Conservation (phyloP, 2,329 filamentous ascomycete species). For the Escovopsis sp. region DNA sequence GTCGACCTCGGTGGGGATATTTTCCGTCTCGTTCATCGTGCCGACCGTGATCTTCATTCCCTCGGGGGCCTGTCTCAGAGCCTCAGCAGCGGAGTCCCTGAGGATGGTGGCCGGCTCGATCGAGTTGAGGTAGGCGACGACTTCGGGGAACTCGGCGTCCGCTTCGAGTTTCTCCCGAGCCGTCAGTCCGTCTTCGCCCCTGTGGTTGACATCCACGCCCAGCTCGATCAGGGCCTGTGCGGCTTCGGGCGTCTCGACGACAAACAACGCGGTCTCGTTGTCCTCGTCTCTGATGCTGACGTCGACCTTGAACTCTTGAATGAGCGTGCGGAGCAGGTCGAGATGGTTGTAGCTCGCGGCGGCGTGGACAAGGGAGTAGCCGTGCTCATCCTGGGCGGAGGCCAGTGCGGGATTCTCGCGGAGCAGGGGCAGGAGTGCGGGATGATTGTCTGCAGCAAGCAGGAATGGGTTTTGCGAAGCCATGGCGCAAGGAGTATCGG, state of each 20-base stretch:
- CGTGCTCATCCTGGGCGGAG: slow-evolving; percentile 69
- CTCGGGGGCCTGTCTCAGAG: slow-evolving; percentile 41
- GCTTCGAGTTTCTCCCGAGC: slow-evolving; percentile 66
- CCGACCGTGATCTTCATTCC: slow-evolving; percentile 68
- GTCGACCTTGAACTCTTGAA: slow-evolving; percentile 63
- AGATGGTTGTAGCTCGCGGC: slow-evolving; percentile 85
- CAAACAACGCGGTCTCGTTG: slow-evolving; percentile 85
- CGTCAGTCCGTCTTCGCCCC: slow-evolving; percentile 62
- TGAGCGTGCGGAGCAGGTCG: slow-evolving; percentile 59
- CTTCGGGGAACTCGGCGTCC: slow-evolving; percentile 64
- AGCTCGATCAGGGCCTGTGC: slow-evolving; percentile 72
- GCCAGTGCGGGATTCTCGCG: slow-evolving; percentile 62
- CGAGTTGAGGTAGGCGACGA: slow-evolving; percentile 53
- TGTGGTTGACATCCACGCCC: slow-evolving; percentile 48
- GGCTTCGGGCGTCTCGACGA: slow-evolving; percentile 67
- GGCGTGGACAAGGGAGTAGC: slow-evolving; percentile 88
- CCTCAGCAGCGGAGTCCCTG: slow-evolving; percentile 13
- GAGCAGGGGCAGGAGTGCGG: slow-evolving; percentile 59
- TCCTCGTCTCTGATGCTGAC: slow-evolving; percentile 81
- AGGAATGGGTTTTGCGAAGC: slow-evolving; percentile 49
- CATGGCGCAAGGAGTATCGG: slow-evolving; percentile 20
- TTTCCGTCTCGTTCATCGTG: slow-evolving; percentile 50
- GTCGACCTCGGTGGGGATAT: slow-evolving; percentile 51
- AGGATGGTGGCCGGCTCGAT: slow-evolving; percentile 17
- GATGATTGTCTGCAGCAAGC: slow-evolving; percentile 69